Conservation (phyloP, 495 filamentous ascomycete species). For the Penicillium herquei region DNA sequence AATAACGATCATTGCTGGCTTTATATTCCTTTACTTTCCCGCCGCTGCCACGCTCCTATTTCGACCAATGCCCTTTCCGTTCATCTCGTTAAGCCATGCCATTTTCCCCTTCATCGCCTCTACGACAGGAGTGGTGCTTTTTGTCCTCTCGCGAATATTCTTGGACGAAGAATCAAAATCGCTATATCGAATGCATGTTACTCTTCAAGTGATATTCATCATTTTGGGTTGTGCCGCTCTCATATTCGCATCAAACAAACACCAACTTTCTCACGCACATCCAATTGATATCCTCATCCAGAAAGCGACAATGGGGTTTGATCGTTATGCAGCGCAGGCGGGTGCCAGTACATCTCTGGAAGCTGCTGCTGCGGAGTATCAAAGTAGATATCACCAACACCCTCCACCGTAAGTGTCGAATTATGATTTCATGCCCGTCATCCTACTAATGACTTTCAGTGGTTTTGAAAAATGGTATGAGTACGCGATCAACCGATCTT, state of each 20-base stretch:
- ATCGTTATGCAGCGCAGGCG: slow-evolving; percentile 35
- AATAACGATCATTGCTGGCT: slow-evolving; percentile 33
- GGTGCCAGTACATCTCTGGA: slow-evolving; percentile 35
- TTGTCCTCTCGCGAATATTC: slow-evolving; percentile 28
- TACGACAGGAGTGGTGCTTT: slow-evolving; percentile 25
- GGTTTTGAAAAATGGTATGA: slow-evolving; percentile 65
- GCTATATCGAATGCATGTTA: slow-evolving; percentile 29
- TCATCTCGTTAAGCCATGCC: slow-evolving; percentile 22
- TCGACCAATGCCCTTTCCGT: slow-evolving; percentile 35
- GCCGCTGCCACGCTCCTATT: slow-evolving; percentile 24
- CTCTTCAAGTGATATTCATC: slow-evolving; percentile 27
- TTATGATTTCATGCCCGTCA: not conserved
- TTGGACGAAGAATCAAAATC: slow-evolving; percentile 32
- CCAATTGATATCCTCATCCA: slow-evolving; percentile 52
- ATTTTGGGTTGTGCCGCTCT: slow-evolving; percentile 28
- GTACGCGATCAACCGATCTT: slow-evolving; percentile 61
- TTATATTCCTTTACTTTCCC: slow-evolving; percentile 31
- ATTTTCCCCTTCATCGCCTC: slow-evolving; percentile 17
- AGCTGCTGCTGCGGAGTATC: slow-evolving; percentile 42
- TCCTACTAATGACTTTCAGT: slow-evolving; percentile 20
- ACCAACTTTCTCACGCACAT: slow-evolving; percentile 30
- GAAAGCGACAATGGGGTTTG: slow-evolving; percentile 36
- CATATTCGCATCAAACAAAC: slow-evolving; percentile 29
- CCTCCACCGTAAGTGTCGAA: slow-evolving; percentile 43
- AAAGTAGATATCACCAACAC: slow-evolving; percentile 42